Base-by-base conservation (phyloP, 306 rosid species). In the Lotus japonicus region DNA sequence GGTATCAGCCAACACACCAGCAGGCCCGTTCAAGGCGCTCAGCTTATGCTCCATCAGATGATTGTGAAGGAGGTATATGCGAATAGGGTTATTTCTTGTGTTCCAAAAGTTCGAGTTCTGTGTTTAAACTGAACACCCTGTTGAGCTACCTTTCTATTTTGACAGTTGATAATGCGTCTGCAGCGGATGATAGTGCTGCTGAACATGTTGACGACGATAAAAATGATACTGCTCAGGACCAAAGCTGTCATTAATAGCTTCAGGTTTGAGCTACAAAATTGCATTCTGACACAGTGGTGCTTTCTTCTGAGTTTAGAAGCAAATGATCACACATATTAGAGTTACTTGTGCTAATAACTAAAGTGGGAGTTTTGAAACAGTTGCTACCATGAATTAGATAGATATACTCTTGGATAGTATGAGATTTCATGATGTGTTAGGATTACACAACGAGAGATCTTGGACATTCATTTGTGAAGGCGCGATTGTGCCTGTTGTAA, bases 1-100 rank as follows among this genome's bases (percentile, higher is more conserved):
- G 11, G 65, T 52, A 79, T 85, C 95, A 92, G 98, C 98, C 98
- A 48, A 85, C 96, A 19, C 96, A 89, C 19, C 98, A 92, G 81
- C 98, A 92, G 60, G 77, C 78, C 13, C 97, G 90, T 18, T 80
- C 92, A 49, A 87, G 92, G 81, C 98, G 91, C 56, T 88, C 96
- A 38, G 80, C 98, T 42, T 92, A 89, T 82, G 86, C 98, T 73
- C 89, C 87, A 14, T 64, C 87, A 44, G 96, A 76, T 62, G 96
- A 78, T 39, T 11, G 58, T 43, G 95, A 87, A 78, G 92, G 98
- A 78, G 92, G 98, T 92, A 80, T 61, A 74, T 59, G 61, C 53
- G 58, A 43, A 16, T 15, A 9, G 41, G 16, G 11, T 13, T 26
- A 41, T 58, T 18, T 58, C 74, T 41, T 28, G 45, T 12, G 35